These are phyloP conservation scores for Cornus suecica DNA, from an alignment of 148 eudicot species.

Conservation along the genomic window DNA sequence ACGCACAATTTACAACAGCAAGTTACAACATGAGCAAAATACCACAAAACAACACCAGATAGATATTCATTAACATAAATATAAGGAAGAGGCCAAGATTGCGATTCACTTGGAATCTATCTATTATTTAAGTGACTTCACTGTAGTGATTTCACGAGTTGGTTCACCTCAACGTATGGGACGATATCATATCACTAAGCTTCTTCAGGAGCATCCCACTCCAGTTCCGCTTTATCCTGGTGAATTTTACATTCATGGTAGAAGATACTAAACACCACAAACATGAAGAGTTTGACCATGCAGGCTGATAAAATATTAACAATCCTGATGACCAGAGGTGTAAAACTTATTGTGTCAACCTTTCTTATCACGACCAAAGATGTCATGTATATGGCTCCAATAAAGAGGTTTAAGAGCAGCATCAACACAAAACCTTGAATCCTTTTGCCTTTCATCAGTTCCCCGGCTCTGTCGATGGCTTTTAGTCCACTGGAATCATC, in stretches of 20 bases:
- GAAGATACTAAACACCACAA: slow-evolving; percentile 5
- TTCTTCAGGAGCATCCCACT: background rate
- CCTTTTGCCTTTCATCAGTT: slow-evolving; percentile 17
- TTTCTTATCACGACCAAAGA: background rate
- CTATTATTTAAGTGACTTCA: too few relatives aligned
- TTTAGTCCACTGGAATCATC: slow-evolving; percentile 5
- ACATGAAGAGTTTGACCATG: background rate
- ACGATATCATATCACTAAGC: background rate
- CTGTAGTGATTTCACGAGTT: background rate
- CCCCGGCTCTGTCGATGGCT: slow-evolving; percentile 13
- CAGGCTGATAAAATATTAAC: background rate
- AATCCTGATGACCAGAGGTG: background rate
- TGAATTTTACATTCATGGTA: slow-evolving; percentile 2
- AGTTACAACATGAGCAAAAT: background rate
- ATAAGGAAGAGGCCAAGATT: too few relatives aligned
- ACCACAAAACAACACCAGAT: background rate
- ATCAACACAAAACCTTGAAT: background rate
- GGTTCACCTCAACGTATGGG: background rate
- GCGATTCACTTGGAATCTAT: background rate
- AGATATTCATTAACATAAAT: too few relatives aligned
- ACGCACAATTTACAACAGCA: background rate
- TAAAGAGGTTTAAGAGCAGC: background rate
- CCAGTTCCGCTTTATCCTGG: background rate
- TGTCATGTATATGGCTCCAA: background rate
- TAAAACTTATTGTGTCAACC: background rate